Evolutionary conservation across 2,329 filamentous ascomycete species (phyloP), one percentile per base, ranked within the genome.

Genomic region (Fusarium sp.): DNA sequence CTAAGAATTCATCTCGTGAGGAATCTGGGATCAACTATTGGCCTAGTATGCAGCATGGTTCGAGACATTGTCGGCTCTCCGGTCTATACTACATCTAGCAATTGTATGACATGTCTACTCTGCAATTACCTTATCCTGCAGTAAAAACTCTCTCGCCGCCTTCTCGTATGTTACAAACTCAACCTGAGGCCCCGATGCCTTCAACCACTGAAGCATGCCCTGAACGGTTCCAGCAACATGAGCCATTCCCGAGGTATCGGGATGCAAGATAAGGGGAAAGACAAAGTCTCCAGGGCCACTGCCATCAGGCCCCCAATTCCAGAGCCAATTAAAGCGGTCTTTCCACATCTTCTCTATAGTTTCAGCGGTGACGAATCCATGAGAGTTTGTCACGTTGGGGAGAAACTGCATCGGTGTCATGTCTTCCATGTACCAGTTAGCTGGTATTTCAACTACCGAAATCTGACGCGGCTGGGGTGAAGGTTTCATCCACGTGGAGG

Each of bases 371-470:
- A 67, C 63, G 8, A 46, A 70, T n/a, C 67, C 67, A 31, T 63
- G 58, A 38, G 63, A 59, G 18, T 62, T 59, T 8, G 57, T 29
- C 35, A 60, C 54, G 29, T 70, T 58, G 49, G 67, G 67, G n/a
- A 59, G 53, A 25, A 63, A 70, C 29, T 67, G 58, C 36, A 70
- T 39, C 13, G 63, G 67, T 27, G 63, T 70, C 54, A 63, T 63
- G 31, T 70, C 67, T 49, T 70, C 67, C 53, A 59, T 70, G 53
- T 70, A 70, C 67, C 67, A 70, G 49, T 60, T 67, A 9, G 47
- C 47, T 6, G 63, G 67, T 45, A 70, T 63, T 44, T 70, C 67
- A 11, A 70, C 39, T 13, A 66, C 45, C 9, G 56, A 49, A 1
- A 36, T 45, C 7, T 49, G 46, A 6, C n/a, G 36, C 7, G 62